Percentiles rank a stretch among this genome's conserved stretches.
Conservation (phyloP, 169 alveolate species). For the Plasmodium relictum region DNA sequence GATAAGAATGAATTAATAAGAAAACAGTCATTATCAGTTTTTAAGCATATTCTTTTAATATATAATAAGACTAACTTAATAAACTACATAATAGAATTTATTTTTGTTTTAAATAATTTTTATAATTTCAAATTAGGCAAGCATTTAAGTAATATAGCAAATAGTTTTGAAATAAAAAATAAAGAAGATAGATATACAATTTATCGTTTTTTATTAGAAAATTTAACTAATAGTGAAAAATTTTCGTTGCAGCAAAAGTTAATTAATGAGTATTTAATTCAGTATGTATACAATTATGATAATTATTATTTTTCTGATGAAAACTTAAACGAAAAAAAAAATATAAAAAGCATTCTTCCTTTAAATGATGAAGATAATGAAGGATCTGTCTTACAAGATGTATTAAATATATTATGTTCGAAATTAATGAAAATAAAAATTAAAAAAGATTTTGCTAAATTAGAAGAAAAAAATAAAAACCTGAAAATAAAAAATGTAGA, state of each 20-base stretch:
- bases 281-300: constrained; percentile 66
- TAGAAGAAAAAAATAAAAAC: constrained; percentile 68
- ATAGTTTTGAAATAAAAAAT: constrained; percentile 42
- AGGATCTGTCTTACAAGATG: constrained; percentile 44
- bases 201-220: constrained; percentile 29
- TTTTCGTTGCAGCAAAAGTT: constrained; percentile 60
- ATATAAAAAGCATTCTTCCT: constrained; percentile 24
- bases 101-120: constrained; percentile 54
- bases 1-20: constrained; percentile 62
- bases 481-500: constrained; percentile 61
- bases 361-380: constrained; percentile 64
- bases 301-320: constrained; percentile 63
- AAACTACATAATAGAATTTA: constrained; percentile 55
- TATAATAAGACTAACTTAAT: constrained; percentile 52
- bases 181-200: constrained; percentile 42
- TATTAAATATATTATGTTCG: constrained; percentile 34
- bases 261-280: constrained; percentile 66
- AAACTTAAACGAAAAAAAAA: constrained; percentile 14
- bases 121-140: constrained; percentile 38
- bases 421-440: constrained; percentile 70
- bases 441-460: constrained; percentile 70
- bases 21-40: constrained; percentile 61
- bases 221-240: constrained; percentile 55
- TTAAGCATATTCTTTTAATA: constrained; percentile 56
- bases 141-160: constrained; percentile 37